Base-by-base conservation (phyloP, 768 basidiomycete genomes). In the Phlebiopsis gigantea region DNA sequence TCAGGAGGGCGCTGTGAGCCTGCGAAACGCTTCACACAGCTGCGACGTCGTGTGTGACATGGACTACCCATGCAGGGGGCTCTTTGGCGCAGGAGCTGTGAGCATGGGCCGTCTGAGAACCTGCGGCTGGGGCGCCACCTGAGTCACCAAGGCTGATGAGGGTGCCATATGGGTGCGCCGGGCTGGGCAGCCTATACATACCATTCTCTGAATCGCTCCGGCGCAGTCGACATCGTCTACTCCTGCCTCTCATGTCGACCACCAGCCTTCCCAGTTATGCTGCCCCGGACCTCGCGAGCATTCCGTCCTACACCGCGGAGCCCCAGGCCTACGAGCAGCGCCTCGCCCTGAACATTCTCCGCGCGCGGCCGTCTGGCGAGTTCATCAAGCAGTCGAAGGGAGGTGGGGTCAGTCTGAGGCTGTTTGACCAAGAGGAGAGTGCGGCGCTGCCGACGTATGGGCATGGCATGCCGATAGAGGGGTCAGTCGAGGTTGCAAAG, bases 351-450 rank as follows among this genome's bases (percentile, higher is more conserved):
- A 72, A 56, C 53, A 53, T 60, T n/a, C 61, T 57, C 21, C 59
- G 67, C 12, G 67, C 60, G 57, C 70, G 79, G 26, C 75, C 76
- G 3, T 68, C 73, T 17, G 77, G 78, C 5, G 74, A 73, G 52
- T 85, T 83, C 61, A 72, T 81, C 53, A 88, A 88, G 67, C 76
- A 79, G 58, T 78, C 82, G 2, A 84, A 76, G 65, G 75, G 72
- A 48, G 80, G 84, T 4, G 76, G 74, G 30, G 69, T 79, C 28
- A 74, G 72, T 53, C 73, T 90, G 31, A 75, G 77, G 22, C 68
- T 89, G 45, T 68, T 59, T 17, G 78, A 75, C 10, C 86, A 87
- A 65, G 76, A 82, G 50, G 73, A 77, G 41, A 75, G 77, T 28
- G 70, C 68, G 5, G 63, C 66, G 6, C 62, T 84, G n/a, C 88